Evolutionary conservation across 768 basidiomycete species (phyloP).

Genomic region (Leccinum truebloodii): DNA sequence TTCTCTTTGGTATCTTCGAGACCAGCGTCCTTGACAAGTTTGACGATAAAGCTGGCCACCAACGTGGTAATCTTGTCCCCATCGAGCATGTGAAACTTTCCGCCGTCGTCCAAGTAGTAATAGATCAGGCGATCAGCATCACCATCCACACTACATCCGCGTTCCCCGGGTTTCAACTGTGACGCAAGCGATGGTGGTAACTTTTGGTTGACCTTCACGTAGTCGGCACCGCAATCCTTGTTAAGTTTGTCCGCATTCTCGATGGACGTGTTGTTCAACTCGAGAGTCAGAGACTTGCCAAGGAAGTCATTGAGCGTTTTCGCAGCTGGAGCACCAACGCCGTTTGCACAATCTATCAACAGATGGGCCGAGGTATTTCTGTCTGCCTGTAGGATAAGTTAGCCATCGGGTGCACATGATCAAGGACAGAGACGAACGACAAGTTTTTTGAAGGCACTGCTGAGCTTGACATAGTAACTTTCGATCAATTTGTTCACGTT

Average conservation of each 20-base stretch:
- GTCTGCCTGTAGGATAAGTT: slow-evolving; percentile 47
- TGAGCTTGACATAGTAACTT: slow-evolving; percentile 84
- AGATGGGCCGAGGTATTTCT: slow-evolving; percentile 58
- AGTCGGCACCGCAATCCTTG: slow-evolving; percentile 91
- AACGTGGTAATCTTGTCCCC: slow-evolving; percentile 98
- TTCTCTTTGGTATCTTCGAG: slow-evolving; percentile 54
- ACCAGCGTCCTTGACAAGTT: slow-evolving; percentile 83
- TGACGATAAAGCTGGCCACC: slow-evolving; percentile 90
- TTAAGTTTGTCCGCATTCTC: slow-evolving; percentile 76
- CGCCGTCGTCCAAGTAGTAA: slow-evolving; percentile 81
- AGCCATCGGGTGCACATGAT: slow-evolving; percentile 4
- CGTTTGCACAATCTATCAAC: slow-evolving; percentile 97
- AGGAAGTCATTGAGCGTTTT: slow-evolving; percentile 60
- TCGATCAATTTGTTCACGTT: slow-evolving; percentile 81
- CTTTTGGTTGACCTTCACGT: slow-evolving; percentile 90
- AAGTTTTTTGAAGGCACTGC: slow-evolving; percentile 80
- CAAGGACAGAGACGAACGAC: slow-evolving; percentile 56
- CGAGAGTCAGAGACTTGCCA: slow-evolving; percentile 57
- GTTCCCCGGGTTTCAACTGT: slow-evolving; percentile 65
- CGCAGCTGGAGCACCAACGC: slow-evolving; percentile 83
- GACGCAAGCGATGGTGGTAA: slow-evolving; percentile 75
- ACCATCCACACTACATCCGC: slow-evolving; percentile 93
- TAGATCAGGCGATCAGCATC: slow-evolving; percentile 98
- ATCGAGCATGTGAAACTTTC: slow-evolving; percentile 88
- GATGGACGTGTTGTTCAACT: slow-evolving; percentile 68